Evolutionary conservation across 495 filamentous ascomycete genomes (phyloP).

Genomic region (Neurospora pannonica): DNA sequence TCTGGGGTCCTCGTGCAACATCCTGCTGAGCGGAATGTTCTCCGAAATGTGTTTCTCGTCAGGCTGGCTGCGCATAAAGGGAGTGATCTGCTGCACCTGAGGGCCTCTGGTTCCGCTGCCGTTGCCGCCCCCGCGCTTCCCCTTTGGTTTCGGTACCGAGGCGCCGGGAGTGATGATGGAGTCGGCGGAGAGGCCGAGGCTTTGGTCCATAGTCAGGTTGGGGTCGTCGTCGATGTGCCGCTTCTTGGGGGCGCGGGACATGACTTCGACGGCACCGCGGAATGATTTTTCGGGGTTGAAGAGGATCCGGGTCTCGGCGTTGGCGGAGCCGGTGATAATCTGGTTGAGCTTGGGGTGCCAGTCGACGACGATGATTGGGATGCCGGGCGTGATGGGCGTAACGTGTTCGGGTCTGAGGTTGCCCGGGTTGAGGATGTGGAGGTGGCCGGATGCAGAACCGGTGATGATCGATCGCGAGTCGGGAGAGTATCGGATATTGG

Average conservation of each 20-base stretch:
- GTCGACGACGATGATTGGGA: slow-evolving; percentile 69
- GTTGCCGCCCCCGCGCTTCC: slow-evolving; percentile 48
- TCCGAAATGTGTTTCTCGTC: slow-evolving; percentile 83
- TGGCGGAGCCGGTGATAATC: slow-evolving; percentile 86
- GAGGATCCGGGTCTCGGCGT: slow-evolving; percentile 78
- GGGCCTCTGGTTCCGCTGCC: slow-evolving; percentile 69
- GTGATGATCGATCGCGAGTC: slow-evolving; percentile 74
- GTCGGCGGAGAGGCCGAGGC: slow-evolving; percentile 72
- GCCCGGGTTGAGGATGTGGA: slow-evolving; percentile 88
- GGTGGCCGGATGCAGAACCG: slow-evolving; percentile 74
- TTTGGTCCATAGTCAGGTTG: slow-evolving; percentile 70
- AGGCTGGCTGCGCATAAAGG: slow-evolving; percentile 83
- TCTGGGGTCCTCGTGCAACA: slow-evolving; percentile 94
- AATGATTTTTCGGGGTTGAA: slow-evolving; percentile 77
- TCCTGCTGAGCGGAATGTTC: slow-evolving; percentile 79
- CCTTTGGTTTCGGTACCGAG: slow-evolving; percentile 15
- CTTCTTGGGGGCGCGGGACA: slow-evolving; percentile 88
- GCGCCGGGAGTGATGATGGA: slow-evolving; percentile 62
- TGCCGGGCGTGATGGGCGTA: slow-evolving; percentile 74
- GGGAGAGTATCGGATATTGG: slow-evolving; percentile 83
- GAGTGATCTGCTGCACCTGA: slow-evolving; percentile 73
- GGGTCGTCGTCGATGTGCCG: slow-evolving; percentile 92
- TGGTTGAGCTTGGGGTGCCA: slow-evolving; percentile 97
- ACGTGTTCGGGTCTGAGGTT: slow-evolving; percentile 76
- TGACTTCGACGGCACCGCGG: slow-evolving; percentile 75